Conservation (phyloP, 306 rosid genomes). For the Cucumis cinereus region DNA sequence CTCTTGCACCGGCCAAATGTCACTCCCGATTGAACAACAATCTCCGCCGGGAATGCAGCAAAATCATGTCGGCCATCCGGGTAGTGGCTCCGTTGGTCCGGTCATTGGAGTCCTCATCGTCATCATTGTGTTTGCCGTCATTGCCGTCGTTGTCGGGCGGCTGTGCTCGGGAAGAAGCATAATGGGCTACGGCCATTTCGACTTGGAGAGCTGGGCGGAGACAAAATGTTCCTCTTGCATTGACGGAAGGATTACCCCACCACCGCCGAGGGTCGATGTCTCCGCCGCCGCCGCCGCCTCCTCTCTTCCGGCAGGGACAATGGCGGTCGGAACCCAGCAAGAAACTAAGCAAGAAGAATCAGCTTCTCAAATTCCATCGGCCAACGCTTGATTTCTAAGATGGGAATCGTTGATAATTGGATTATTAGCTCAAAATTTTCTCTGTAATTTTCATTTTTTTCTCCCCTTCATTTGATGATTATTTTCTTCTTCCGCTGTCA, state of each 20-base stretch:
- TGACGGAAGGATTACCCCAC: constrained; percentile 45
- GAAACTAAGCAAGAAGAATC: constrained; percentile 25
- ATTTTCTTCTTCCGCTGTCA: background rate
- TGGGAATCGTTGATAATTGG: background rate
- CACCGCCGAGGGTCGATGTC: constrained; percentile 6
- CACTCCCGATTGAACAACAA: constrained; percentile 11
- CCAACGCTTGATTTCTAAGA: constrained; percentile 13
- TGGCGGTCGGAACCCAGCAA: constrained; percentile 25
- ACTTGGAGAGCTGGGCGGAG: constrained; percentile 86
- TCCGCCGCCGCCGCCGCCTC: background rate
- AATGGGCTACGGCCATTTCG: constrained; percentile 63
- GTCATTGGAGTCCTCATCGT: constrained; percentile 19
- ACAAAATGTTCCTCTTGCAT: constrained; percentile 69
- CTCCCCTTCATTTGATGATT: background rate
- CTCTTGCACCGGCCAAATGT: background rate
- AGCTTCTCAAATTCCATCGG: constrained; percentile 23
- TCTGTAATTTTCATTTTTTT: background rate
- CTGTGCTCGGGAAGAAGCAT: constrained; percentile 20
- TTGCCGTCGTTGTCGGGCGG: constrained; percentile 23
- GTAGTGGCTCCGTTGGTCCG: constrained; percentile 19
- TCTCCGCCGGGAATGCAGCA: constrained; percentile 16
- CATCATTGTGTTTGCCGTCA: constrained; percentile 10
- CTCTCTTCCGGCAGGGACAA: constrained; percentile 13
- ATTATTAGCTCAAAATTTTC: background rate
- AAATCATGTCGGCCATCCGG: background rate